Conservation (phyloP, 116 monocot genomes). For the Iris pallida region DNA sequence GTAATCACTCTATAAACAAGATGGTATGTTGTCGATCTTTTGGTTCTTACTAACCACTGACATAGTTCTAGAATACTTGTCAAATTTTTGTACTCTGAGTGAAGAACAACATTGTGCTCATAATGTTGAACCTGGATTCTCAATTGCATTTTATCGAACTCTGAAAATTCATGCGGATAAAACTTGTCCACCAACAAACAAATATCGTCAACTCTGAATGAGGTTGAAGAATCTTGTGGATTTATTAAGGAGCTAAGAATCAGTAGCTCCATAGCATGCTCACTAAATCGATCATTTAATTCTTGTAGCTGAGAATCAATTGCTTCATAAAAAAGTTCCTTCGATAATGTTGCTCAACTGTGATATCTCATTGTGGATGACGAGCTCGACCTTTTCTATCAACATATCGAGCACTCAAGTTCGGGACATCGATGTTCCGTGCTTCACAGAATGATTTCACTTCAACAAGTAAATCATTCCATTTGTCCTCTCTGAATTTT, state of each 20-base stretch:
- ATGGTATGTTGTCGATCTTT: background rate
- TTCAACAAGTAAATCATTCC: background rate
- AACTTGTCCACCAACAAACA: constrained; percentile 17
- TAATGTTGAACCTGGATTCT: constrained; percentile 8
- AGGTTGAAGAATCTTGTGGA: background rate
- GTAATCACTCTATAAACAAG: constrained; percentile 10
- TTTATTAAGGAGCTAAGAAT: constrained; percentile 2
- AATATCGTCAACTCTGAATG: constrained; percentile 6
- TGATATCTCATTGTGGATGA: background rate
- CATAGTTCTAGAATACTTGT: constrained; percentile 3
- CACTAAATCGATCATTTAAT: too few species aligned
- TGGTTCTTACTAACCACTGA: constrained; percentile 2
- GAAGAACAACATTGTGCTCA: background rate
- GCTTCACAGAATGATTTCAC: background rate
- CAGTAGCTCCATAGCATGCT: background rate
- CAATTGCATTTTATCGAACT: constrained; percentile 12
- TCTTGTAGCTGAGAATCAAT: constrained; percentile 6
- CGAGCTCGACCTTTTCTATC: background rate
- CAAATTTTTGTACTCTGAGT: background rate
- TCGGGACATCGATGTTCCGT: background rate
- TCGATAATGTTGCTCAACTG: constrained; percentile 4
- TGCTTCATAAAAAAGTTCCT: background rate
- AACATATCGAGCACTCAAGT: background rate
- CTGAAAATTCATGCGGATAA: constrained; percentile 13
- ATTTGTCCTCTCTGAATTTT: constrained; percentile 4